A percentile compares a stretch with the other conserved stretches of the same genome.
phyloP scores from a whole-genome alignment of 2,329 filamentous ascomycete species.

The Fonsecaea monophora region DNA sequence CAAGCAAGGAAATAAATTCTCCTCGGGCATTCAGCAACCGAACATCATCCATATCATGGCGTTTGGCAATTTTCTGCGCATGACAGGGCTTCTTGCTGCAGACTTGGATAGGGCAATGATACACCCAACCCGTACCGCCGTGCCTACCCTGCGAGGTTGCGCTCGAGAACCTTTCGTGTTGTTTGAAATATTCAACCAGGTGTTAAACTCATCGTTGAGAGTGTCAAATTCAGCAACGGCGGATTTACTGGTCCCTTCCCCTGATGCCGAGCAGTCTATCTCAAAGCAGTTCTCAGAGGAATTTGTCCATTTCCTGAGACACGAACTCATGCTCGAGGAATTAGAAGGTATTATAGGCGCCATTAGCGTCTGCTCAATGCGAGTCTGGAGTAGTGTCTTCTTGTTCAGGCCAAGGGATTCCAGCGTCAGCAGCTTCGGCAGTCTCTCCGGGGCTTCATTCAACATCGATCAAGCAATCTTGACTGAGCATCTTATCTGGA shows the following conservation, averaged over 20 bases:
- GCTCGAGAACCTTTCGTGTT: slow-evolving; percentile 24
- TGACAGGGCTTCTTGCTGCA: slow-evolving; percentile 13
- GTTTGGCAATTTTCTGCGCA: slow-evolving; percentile 20
- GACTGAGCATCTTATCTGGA: slow-evolving; percentile 30
- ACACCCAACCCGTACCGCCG: background rate
- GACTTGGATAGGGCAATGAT: slow-evolving; percentile 13
- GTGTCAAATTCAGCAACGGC: slow-evolving; percentile 7
- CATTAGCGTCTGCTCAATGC: slow-evolving; percentile 24
- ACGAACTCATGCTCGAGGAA: slow-evolving; percentile 21
- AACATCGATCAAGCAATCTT: slow-evolving; percentile 28
- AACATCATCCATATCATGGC: slow-evolving; percentile 16
- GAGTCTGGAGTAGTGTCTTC: slow-evolving; percentile 27
- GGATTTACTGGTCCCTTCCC: slow-evolving; percentile 17
- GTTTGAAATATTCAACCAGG: slow-evolving; percentile 21
- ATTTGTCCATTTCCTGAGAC: slow-evolving; percentile 21
- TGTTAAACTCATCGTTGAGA: slow-evolving; percentile 20
- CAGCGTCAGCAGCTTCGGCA: slow-evolving; percentile 24
- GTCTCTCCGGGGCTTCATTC: slow-evolving; percentile 26
- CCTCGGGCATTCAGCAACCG: background rate
- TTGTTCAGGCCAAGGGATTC: slow-evolving; percentile 27
- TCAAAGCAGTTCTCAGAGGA: slow-evolving; percentile 18
- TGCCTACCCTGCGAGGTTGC: background rate
- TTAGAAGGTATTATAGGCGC: slow-evolving; percentile 26
- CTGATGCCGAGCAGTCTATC: slow-evolving; percentile 4
- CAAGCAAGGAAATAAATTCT: background rate